A percentile compares a stretch with the other conserved stretches of the same genome.
Conservation (phyloP, 2,329 filamentous ascomycete genomes). For the Trichoderma citrinoviride region DNA sequence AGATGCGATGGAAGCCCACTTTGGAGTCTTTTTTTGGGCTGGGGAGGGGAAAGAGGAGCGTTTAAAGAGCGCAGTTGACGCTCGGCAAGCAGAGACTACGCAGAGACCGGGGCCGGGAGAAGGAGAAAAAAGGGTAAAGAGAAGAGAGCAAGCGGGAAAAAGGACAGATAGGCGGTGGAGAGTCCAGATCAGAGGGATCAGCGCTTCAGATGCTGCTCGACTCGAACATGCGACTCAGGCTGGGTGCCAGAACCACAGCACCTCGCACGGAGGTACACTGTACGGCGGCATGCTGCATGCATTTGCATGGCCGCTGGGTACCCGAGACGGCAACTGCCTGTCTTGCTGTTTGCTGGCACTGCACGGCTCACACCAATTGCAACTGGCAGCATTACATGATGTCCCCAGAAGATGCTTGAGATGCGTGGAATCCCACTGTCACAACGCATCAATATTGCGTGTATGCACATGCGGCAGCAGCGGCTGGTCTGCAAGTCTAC, state of each 20-base stretch:
- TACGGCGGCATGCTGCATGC: background rate
- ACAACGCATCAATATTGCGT: no score
- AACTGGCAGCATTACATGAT: no score
- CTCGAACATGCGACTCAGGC: background rate
- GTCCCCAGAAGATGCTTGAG: no score
- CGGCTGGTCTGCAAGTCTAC: no score
- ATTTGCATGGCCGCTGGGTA: background rate
- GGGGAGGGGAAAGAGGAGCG: background rate
- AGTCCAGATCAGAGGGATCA: constrained; percentile 2
- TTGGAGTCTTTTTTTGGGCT: background rate
- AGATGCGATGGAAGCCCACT: background rate
- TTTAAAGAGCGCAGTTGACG: constrained; percentile 1
- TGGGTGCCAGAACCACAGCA: background rate
- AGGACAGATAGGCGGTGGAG: constrained; percentile 17
- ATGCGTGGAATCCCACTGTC: no score
- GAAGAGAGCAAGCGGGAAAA: constrained; percentile 2
- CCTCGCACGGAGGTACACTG: background rate
- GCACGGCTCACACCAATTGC: no score
- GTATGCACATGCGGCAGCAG: background rate
- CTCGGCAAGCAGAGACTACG: background rate
- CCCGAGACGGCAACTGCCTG: background rate
- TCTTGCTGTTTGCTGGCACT: background rate
- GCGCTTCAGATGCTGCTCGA: background rate
- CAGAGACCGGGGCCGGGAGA: background rate
- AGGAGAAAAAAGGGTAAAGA: constrained; percentile 4